These are phyloP conservation scores for Leptodontidium sp. DNA, from an alignment of 2,329 filamentous ascomycete species.

Conservation along the genomic window DNA sequence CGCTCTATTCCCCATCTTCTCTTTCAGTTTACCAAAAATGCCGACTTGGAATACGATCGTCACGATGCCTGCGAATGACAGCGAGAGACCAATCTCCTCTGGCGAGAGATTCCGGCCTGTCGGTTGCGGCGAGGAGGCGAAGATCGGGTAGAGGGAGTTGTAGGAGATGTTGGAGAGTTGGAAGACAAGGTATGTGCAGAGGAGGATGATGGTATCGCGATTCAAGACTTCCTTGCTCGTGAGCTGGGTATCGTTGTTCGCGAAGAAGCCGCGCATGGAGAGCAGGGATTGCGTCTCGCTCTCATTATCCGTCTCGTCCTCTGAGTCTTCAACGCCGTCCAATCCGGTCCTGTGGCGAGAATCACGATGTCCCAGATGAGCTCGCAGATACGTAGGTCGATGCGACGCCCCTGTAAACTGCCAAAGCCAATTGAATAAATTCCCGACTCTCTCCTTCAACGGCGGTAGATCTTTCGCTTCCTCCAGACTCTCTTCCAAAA, in stretches of 20 bases:
- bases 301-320: slow-evolving; percentile 43
- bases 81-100: slow-evolving; percentile 81
- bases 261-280: slow-evolving; percentile 49
- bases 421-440: slow-evolving; percentile 73
- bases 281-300: slow-evolving; percentile 43
- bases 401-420: slow-evolving; percentile 66
- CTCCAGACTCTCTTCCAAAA: slow-evolving; percentile 87
- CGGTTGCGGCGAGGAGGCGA: slow-evolving; percentile 78
- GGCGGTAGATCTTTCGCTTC: slow-evolving; percentile 68
- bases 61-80: slow-evolving; percentile 83
- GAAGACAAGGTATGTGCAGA: slow-evolving; percentile 90
- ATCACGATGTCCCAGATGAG: slow-evolving; percentile 44
- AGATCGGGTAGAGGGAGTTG: slow-evolving; percentile 95
- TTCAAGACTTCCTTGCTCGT: slow-evolving; percentile 71
- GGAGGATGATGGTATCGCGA: slow-evolving; percentile 80
- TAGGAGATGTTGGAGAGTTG: slow-evolving; percentile 94
- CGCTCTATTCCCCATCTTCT: slow-evolving; percentile 82
- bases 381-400: slow-evolving; percentile 64
- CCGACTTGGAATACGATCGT: slow-evolving; percentile 92
- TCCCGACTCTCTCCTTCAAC: slow-evolving; percentile 63
- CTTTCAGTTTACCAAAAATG: slow-evolving; percentile 80
- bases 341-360: slow-evolving; percentile 37
- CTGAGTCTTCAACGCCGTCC: slow-evolving; percentile 52
- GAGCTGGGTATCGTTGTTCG: slow-evolving; percentile 56
- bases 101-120: slow-evolving; percentile 80